phyloP scores from a whole-genome alignment of 169 alveolate species.

The Eimeria maxima region DNA sequence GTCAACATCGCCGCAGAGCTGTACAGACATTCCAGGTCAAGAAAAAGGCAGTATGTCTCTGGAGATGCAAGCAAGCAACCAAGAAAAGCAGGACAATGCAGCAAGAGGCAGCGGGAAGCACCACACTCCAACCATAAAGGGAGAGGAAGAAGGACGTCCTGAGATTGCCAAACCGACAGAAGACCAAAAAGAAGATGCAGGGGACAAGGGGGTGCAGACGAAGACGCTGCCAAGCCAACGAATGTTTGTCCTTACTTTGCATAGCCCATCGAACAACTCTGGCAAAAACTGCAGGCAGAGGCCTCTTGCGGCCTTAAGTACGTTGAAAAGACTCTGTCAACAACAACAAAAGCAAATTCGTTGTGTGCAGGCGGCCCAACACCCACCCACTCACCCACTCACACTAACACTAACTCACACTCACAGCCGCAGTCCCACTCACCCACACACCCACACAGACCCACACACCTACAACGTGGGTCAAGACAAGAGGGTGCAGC shows the following conservation, averaged over 20 bases:
- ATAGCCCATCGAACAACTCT: slow-evolving; percentile 80
- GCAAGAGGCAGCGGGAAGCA: background rate
- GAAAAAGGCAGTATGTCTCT: background rate
- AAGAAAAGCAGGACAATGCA: background rate
- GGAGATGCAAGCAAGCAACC: background rate
- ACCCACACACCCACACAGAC: background rate
- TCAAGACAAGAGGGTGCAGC: background rate
- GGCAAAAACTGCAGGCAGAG: slow-evolving; percentile 50
- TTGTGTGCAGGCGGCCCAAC: background rate
- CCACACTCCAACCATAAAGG: background rate
- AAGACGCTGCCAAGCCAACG: background rate
- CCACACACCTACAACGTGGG: background rate
- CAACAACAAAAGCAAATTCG: background rate
- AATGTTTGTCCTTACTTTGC: slow-evolving; percentile 42
- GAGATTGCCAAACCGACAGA: background rate
- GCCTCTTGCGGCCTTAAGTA: slow-evolving; percentile 77
- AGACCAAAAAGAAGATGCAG: too few relatives aligned
- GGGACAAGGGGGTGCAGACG: background rate
- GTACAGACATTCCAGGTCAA: background rate
- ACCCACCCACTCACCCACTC: background rate
- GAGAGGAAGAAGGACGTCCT: background rate
- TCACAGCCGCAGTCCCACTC: background rate
- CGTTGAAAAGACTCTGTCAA: slow-evolving; percentile 80
- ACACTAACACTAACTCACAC: background rate
- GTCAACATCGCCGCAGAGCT: slow-evolving; percentile 85